Evolutionary conservation across 202 grass and related monocot genomes (phyloP), one percentile per base, ranked within the genome.

Genomic region (Musa balbisiana): DNA sequence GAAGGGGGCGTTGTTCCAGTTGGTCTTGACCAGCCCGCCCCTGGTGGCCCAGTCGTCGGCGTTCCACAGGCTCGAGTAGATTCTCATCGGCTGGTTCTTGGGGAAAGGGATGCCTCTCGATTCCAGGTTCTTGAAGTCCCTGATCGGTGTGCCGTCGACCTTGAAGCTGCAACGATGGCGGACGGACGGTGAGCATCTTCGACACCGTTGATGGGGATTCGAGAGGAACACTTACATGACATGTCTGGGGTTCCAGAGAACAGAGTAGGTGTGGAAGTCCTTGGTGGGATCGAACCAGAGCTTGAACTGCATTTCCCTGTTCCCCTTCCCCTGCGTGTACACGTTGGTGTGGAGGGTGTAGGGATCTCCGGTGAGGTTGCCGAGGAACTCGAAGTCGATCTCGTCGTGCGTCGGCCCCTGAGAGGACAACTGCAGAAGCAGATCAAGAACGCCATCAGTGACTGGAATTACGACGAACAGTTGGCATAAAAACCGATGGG

Each of bases 261-360:
- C 80, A 55, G 92, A 88, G 83, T 96, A 96, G 73, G 85, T 90
- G 89, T 96, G 92, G 80, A 90, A 92, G 3, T 49, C 11, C n/a
- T 25, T 73, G 33, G 92, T 92, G 0, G 92, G 92, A 83, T 96
- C 92, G 74, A 92, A 96, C 92, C 89, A 96, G 72, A 96, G 92
- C 2, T 89, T 76, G 80, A 85, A 96, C 82, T 96, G 92, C 89
- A 88, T 85, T 83, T 96, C 92, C 8, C 89, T 87, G 51, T 85
- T 83, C 1, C 92, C 92, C 53, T 80, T 75, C 15, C 87, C 92
- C 27, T 69, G 19, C 0, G 89, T 72, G 80, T 90, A 96, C 62
- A 96, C 81, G 80, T 96, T 96, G 55, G 92, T 96, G 84, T 92
- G 89, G 33, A 96, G 81, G 67, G 90, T 92, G 84, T 96, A 96